phyloP scores from a whole-genome alignment of 2,329 filamentous ascomycete species.

The Diaporthe vaccinii region DNA sequence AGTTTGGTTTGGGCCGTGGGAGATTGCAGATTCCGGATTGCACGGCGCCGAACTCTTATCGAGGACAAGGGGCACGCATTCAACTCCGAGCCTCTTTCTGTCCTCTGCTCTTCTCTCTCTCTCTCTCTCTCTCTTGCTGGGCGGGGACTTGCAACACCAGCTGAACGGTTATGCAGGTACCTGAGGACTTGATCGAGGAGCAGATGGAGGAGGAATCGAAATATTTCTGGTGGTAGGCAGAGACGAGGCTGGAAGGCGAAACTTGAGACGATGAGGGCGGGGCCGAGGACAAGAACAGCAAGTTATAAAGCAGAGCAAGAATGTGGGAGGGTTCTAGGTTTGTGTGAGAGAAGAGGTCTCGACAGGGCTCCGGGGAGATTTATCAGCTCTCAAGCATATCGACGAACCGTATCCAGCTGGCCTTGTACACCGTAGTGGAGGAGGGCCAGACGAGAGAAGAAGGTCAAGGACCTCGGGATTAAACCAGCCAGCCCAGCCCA shows the following conservation, averaged over 20 bases:
- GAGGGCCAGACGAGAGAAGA: slow-evolving; percentile 27
- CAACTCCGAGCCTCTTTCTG: background rate
- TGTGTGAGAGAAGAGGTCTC: background rate
- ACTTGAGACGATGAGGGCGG: background rate
- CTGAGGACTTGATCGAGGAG: background rate
- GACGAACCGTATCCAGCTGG: slow-evolving; percentile 24
- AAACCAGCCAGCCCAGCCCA: background rate
- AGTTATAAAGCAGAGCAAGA: slow-evolving; percentile 10
- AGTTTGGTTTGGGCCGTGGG: background rate
- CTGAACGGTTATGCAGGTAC: background rate
- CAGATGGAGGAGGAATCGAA: background rate
- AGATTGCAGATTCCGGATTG: slow-evolving; percentile 1
- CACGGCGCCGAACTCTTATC: slow-evolving; percentile 14
- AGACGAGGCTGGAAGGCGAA: slow-evolving; percentile 13
- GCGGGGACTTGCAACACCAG: background rate
- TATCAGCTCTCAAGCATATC: slow-evolving; percentile 34
- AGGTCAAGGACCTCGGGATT: slow-evolving; percentile 23
- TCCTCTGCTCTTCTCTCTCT: background rate
- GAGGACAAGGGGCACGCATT: slow-evolving; percentile 19
- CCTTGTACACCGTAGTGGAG: slow-evolving; percentile 23
- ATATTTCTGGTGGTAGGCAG: background rate
- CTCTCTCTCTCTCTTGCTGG: background rate
- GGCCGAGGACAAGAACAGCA: slow-evolving; percentile 4
- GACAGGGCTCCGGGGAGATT: slow-evolving; percentile 33
- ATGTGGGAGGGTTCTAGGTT: slow-evolving; percentile 15